These are phyloP conservation scores for Penicillium sp. DNA, from an alignment of 2,329 filamentous ascomycete genomes.

Conservation along the genomic window DNA sequence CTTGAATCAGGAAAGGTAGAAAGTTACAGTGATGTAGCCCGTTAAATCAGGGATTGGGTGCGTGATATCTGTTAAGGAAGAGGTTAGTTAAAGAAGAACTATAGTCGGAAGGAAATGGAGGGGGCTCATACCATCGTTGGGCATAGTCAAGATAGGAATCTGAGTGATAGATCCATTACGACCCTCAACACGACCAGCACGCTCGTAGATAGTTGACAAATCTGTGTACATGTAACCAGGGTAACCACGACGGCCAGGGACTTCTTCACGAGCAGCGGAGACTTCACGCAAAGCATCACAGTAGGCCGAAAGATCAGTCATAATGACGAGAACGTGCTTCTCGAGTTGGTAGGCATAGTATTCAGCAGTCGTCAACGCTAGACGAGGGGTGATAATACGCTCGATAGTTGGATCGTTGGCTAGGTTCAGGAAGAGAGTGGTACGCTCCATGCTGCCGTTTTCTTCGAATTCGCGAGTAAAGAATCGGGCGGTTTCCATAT, in stretches of 20 bases:
- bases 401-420: conserved; percentile 99
- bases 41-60: conserved; percentile 98
- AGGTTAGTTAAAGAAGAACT: conserved; percentile 2
- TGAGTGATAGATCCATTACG: conserved; percentile 98
- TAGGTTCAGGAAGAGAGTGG: conserved; percentile 97
- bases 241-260: conserved; percentile 97
- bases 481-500: conserved; percentile 97
- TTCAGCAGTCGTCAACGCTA: conserved; percentile 95
- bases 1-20: not conserved
- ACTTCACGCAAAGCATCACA: conserved; percentile 99
- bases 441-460: conserved; percentile 97
- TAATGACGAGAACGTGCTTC: conserved; percentile 98
- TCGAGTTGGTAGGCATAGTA: conserved; percentile 99
- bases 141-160: conserved; percentile 98
- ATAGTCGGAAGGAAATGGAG: not conserved
- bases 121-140: conserved; percentile 71
- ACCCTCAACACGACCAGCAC: conserved; percentile 93
- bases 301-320: conserved; percentile 96
- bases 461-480: conserved; percentile 99
- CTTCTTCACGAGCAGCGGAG: conserved; percentile 96
- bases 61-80: conserved; percentile 70
- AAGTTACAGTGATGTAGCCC: conserved; percentile 77
- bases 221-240: conserved; percentile 99
- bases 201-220: conserved; percentile 99
- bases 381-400: conserved; percentile 98